Percentiles rank a stretch among this genome's conserved stretches.
Evolutionary conservation across 495 filamentous ascomycete species (phyloP).

Genomic region (Polyplosphaeria fusca): DNA sequence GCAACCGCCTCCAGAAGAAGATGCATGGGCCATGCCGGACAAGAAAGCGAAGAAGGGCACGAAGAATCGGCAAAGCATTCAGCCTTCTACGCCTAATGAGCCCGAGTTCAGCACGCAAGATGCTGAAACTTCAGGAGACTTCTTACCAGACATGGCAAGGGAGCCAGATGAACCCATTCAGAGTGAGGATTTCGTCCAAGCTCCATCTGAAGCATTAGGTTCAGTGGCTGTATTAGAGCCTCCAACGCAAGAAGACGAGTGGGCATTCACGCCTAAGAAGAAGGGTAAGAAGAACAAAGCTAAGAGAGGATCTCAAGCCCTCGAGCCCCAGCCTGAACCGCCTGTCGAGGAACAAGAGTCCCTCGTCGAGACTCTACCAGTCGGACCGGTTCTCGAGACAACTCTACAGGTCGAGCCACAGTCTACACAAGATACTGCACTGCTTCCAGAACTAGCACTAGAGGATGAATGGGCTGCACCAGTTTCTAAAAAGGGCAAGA

Average conservation of each 20-base stretch:
- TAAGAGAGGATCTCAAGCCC: not conserved
- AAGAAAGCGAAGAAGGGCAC: conserved; percentile 23
- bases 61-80: conserved; percentile 11
- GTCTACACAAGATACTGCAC: not conserved
- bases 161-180: not conserved
- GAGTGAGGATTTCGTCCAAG: not conserved
- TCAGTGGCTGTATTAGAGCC: not conserved
- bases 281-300: conserved; percentile 19
- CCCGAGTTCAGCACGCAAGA: not conserved
- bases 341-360: not conserved
- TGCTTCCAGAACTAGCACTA: not conserved
- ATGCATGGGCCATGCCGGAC: not conserved
- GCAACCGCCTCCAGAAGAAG: not conserved
- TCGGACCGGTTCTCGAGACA: too few relatives aligned
- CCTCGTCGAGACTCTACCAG: not conserved
- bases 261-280: conserved; percentile 7
- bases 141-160: not conserved
- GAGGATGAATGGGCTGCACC: not conserved
- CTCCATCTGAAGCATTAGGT: not conserved
- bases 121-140: not conserved
- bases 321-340: not conserved
- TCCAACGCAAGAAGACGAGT: conserved; percentile 1
- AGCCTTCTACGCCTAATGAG: conserved; percentile 1
- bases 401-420: not conserved
- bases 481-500: conserved; percentile 3